Conservation (phyloP, 2,329 filamentous ascomycete species). For the Neofusicoccum parvum region DNA sequence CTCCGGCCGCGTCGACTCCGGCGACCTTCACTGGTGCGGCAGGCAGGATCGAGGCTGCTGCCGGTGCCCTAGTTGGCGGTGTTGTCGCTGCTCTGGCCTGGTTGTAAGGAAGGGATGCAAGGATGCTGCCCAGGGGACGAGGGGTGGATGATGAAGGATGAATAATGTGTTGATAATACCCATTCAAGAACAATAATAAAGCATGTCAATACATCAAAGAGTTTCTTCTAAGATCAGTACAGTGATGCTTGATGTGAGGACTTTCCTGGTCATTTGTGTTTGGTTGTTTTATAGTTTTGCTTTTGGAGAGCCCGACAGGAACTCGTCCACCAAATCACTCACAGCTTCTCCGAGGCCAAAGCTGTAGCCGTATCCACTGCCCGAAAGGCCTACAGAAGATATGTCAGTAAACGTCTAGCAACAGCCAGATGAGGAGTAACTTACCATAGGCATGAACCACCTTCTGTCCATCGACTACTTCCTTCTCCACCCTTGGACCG, state of each 20-base stretch:
- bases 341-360: constrained; percentile 28
- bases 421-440: background rate
- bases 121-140: background rate
- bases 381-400: constrained; percentile 21
- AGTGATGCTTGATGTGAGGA: background rate
- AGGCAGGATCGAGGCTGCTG: constrained; percentile 10
- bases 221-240: background rate
- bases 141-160: background rate
- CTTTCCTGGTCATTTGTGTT: background rate
- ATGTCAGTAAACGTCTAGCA: background rate
- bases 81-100: constrained; percentile 26
- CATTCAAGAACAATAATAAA: background rate
- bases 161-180: background rate
- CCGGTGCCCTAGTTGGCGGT: constrained; percentile 22
- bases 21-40: constrained; percentile 26
- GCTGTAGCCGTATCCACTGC: constrained; percentile 33
- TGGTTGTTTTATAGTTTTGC: constrained; percentile 1
- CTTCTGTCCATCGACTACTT: constrained; percentile 32
- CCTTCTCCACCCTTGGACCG: constrained; percentile 32
- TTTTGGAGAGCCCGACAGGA: background rate
- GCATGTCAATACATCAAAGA: background rate
- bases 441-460: constrained; percentile 34
- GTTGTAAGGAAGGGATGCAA: constrained; percentile 23
- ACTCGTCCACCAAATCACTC: constrained; percentile 22
- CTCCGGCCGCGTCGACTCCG: background rate